phyloP scores from a whole-genome alignment of 2,329 filamentous ascomycete genomes.

The Lasiodiplodia gonubiensis region DNA sequence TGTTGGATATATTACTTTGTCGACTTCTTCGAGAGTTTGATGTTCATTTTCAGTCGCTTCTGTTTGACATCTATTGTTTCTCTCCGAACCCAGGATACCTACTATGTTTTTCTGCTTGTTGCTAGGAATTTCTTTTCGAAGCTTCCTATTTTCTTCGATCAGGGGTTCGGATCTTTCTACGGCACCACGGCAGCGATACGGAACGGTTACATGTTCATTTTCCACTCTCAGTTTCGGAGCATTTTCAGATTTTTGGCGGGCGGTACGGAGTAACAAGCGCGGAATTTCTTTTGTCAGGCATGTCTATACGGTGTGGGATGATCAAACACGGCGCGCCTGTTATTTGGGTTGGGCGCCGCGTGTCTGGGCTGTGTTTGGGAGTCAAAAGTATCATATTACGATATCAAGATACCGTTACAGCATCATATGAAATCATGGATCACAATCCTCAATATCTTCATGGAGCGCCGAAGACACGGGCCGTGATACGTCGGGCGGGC shows the following conservation, averaged over 20 bases:
- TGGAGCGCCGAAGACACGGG: constrained; percentile 2
- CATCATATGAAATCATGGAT: constrained; percentile 26
- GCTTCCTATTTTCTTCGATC: constrained; percentile 11
- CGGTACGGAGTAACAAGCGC: constrained; percentile 22
- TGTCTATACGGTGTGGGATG: constrained; percentile 19
- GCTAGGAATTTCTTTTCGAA: constrained; percentile 9
- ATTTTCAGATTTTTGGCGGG: constrained; percentile 21
- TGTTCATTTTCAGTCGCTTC: constrained; percentile 7
- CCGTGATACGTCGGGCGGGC: constrained; percentile 8
- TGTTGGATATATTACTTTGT: constrained; percentile 13
- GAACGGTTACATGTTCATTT: constrained; percentile 3
- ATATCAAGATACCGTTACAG: constrained; percentile 27
- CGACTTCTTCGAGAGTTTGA: background rate
- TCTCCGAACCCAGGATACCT: constrained; percentile 17
- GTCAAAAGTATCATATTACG: constrained; percentile 27
- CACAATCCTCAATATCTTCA: constrained; percentile 4
- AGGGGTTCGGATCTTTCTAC: constrained; percentile 4
- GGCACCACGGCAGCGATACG: constrained; percentile 22
- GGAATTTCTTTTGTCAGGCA: constrained; percentile 13
- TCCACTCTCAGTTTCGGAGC: background rate
- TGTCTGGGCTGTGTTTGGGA: constrained; percentile 19
- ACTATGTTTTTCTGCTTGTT: constrained; percentile 20
- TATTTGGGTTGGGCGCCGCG: constrained; percentile 17
- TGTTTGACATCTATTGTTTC: constrained; percentile 1
- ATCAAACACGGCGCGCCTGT: constrained; percentile 20